A percentile compares a stretch with the other conserved stretches of the same genome.
Conservation (phyloP, 176 grass and related monocot genomes). For the Oryza australiensis region DNA sequence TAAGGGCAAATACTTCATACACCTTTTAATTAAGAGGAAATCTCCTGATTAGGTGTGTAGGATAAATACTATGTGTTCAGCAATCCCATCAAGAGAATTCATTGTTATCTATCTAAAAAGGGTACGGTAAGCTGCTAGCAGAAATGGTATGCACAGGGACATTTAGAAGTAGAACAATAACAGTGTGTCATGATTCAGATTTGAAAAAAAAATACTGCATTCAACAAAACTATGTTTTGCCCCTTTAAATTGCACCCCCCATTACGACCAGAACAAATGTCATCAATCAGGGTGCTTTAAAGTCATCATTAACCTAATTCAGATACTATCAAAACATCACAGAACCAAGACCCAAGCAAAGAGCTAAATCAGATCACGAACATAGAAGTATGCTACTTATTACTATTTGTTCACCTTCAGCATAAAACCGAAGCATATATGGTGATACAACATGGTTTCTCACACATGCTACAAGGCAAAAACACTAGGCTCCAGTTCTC, state of each 20-base stretch:
- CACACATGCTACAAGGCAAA: background rate
- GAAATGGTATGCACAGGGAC: background rate
- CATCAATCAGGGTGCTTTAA: background rate
- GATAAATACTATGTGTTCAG: background rate
- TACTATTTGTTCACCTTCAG: background rate
- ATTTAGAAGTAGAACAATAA: background rate
- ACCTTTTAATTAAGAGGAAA: background rate
- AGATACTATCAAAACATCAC: background rate
- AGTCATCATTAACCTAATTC: background rate
- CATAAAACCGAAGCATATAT: background rate
- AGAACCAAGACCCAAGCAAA: background rate
- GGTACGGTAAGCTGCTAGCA: background rate
- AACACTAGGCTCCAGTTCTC: background rate
- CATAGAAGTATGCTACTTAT: background rate
- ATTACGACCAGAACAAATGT: background rate
- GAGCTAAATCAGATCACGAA: background rate
- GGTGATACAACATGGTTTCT: background rate
- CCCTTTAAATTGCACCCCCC: background rate
- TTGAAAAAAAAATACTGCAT: background rate
- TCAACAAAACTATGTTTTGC: background rate
- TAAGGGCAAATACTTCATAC: slow-evolving; percentile 12
- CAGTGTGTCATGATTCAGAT: background rate
- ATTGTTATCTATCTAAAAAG: background rate
- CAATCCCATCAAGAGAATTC: background rate
- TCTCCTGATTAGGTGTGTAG: background rate